A percentile compares a stretch with the other conserved stretches of the same genome.
Evolutionary conservation across 768 basidiomycete species (phyloP).

Genomic region (Tylopilus plumbeoviolaceoides): DNA sequence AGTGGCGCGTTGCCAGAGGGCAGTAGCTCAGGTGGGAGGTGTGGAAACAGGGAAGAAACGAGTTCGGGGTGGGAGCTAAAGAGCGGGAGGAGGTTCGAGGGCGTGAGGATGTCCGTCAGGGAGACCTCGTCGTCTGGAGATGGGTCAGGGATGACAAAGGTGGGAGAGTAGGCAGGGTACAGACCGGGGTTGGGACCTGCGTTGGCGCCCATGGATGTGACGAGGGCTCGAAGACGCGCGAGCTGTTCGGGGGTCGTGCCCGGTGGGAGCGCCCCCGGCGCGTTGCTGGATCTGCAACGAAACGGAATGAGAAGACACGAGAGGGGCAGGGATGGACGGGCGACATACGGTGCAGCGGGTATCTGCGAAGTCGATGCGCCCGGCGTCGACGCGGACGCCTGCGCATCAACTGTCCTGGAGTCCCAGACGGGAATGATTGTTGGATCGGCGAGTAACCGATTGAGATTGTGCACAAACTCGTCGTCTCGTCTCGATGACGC

Average conservation of each 20-base stretch:
- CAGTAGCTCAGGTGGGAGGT: slow-evolving; percentile 68
- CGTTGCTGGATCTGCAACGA: slow-evolving; percentile 7
- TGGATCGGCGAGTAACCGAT: slow-evolving; percentile 65
- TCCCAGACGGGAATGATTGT: slow-evolving; percentile 60
- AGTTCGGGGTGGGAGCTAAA: slow-evolving; percentile 69
- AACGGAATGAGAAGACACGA: not conserved
- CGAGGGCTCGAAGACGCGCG: slow-evolving; percentile 53
- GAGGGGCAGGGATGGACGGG: not conserved
- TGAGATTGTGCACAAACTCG: slow-evolving; percentile 71
- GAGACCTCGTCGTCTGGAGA: slow-evolving; percentile 46
- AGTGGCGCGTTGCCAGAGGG: slow-evolving; percentile 56
- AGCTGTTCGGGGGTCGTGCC: slow-evolving; percentile 60
- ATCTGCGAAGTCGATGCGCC: slow-evolving; percentile 32
- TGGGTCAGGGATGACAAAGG: not conserved
- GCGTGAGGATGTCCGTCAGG: slow-evolving; percentile 72
- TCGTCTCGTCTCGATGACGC: slow-evolving; percentile 62
- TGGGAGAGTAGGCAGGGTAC: not conserved
- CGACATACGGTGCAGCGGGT: slow-evolving; percentile 26
- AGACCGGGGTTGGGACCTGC: slow-evolving; percentile 15
- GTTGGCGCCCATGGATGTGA: slow-evolving; percentile 42
- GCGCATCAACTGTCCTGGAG: slow-evolving; percentile 33
- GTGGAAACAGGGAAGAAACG: slow-evolving; percentile 67
- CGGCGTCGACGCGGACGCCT: slow-evolving; percentile 44
- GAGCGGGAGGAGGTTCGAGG: slow-evolving; percentile 66
- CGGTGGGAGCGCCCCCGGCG: slow-evolving; percentile 5